phyloP scores from a whole-genome alignment of 805 yeast species.

The Candida berthetii region DNA sequence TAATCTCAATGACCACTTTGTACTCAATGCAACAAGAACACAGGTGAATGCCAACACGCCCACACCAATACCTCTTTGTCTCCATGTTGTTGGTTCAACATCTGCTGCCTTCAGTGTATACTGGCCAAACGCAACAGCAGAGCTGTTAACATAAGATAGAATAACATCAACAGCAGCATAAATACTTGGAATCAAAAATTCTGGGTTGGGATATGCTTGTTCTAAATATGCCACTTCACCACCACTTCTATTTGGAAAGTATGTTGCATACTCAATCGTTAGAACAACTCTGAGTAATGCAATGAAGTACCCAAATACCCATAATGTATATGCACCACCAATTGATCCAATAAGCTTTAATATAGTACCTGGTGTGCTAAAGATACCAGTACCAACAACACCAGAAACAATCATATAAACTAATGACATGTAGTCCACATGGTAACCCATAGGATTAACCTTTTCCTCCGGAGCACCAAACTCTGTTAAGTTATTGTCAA shows the following conservation, averaged over 20 bases:
- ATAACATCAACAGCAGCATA: constrained; percentile 32
- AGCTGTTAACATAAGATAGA: constrained; percentile 28
- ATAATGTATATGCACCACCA: constrained; percentile 37
- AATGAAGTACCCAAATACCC: constrained; percentile 34
- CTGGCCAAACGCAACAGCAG: constrained; percentile 31
- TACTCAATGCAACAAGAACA: constrained; percentile 18
- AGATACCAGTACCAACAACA: constrained; percentile 54
- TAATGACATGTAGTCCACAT: constrained; percentile 46
- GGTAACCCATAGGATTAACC: constrained; percentile 30
- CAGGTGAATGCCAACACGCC: constrained; percentile 31
- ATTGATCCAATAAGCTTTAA: constrained; percentile 35
- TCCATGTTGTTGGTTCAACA: constrained; percentile 37
- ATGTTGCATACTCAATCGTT: constrained; percentile 35
- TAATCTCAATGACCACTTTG: constrained; percentile 24
- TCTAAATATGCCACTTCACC: constrained; percentile 34
- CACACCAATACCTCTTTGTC: constrained; percentile 34
- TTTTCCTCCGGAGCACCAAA: constrained; percentile 38
- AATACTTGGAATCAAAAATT: constrained; percentile 27
- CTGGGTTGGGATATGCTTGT: constrained; percentile 30
- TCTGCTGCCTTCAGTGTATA: constrained; percentile 29
- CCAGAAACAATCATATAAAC: constrained; percentile 46
- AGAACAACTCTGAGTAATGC: constrained; percentile 29
- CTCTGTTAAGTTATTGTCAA: no score
- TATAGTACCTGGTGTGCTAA: constrained; percentile 43
- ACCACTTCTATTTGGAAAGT: constrained; percentile 29